Conservation (phyloP, 2,329 filamentous ascomycete genomes). For the Fusarium nisikadoi region DNA sequence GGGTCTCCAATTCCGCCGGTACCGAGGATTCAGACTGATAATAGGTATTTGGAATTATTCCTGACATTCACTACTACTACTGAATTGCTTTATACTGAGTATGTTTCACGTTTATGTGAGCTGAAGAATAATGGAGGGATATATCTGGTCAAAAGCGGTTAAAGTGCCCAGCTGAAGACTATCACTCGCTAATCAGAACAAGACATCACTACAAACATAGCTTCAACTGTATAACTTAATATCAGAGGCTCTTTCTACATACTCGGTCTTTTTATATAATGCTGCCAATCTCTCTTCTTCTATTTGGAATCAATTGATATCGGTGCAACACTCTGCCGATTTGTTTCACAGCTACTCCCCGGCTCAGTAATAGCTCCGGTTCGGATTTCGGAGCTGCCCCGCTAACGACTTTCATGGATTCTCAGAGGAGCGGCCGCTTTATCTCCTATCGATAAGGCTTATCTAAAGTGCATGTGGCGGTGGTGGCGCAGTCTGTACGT, state of each 20-base stretch:
- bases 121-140: not conserved
- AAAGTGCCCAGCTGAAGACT: not conserved
- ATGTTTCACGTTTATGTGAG: not conserved
- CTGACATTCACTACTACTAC: not conserved
- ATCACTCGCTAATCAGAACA: constrained; percentile 13
- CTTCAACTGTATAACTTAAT: not conserved
- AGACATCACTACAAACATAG: not conserved
- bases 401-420: constrained; percentile 4
- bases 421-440: not conserved
- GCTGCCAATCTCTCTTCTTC: not conserved
- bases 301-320: constrained; percentile 22
- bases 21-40: constrained; percentile 11
- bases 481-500: constrained; percentile 19
- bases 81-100: not conserved
- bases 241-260: not conserved
- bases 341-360: constrained; percentile 12
- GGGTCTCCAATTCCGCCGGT: constrained; percentile 36
- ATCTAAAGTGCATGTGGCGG: not conserved
- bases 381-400: constrained; percentile 16
- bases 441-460: constrained; percentile 15
- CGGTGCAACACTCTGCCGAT: constrained; percentile 16
- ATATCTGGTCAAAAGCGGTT: constrained; percentile 17
- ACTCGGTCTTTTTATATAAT: constrained; percentile 16
- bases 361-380: constrained; percentile 32
- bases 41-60: constrained; percentile 24